A percentile compares a stretch with the other conserved stretches of the same genome.
Conservation (phyloP, 2,329 filamentous ascomycete species). For the Cladorrhinum sp. region DNA sequence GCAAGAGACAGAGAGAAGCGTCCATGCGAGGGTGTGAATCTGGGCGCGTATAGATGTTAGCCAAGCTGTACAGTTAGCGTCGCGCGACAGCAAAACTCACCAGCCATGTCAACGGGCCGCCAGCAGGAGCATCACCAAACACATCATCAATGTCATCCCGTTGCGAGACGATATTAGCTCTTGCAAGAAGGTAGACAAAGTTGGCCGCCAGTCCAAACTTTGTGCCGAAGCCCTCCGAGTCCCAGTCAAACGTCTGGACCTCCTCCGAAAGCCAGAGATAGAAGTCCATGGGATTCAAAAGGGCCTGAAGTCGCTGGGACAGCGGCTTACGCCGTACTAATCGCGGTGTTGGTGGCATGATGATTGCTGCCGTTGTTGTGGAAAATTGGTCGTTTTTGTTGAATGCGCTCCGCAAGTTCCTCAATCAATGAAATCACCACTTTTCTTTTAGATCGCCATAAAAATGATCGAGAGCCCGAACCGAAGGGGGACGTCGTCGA, state of each 20-base stretch:
- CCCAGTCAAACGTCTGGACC: constrained; percentile 87
- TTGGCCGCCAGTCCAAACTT: constrained; percentile 76
- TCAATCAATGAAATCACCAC: constrained; percentile 8
- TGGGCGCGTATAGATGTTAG: constrained; percentile 34
- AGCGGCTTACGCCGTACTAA: constrained; percentile 81
- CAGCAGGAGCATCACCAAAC: constrained; percentile 69
- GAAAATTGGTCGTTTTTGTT: neutral
- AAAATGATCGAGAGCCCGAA: neutral
- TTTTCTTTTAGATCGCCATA: constrained; percentile 7
- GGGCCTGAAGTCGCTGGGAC: constrained; percentile 72
- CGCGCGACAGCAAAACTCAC: constrained; percentile 39
- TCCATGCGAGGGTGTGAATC: constrained; percentile 69
- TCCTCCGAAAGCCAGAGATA: constrained; percentile 89
- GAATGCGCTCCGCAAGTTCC: neutral
- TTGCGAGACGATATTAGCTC: constrained; percentile 65
- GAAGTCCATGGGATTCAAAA: constrained; percentile 84
- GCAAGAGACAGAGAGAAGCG: constrained; percentile 63
- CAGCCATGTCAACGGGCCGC: constrained; percentile 60
- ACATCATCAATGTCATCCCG: constrained; percentile 69
- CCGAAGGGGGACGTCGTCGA: neutral
- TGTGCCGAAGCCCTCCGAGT: constrained; percentile 73
- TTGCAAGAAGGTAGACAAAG: constrained; percentile 74
- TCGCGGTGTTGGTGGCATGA: constrained; percentile 58
- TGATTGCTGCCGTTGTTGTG: constrained; percentile 28
- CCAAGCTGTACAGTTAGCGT: neutral